These are phyloP conservation scores for Aspergillus affinis DNA, from an alignment of 495 filamentous ascomycete species.

Conservation along the genomic window DNA sequence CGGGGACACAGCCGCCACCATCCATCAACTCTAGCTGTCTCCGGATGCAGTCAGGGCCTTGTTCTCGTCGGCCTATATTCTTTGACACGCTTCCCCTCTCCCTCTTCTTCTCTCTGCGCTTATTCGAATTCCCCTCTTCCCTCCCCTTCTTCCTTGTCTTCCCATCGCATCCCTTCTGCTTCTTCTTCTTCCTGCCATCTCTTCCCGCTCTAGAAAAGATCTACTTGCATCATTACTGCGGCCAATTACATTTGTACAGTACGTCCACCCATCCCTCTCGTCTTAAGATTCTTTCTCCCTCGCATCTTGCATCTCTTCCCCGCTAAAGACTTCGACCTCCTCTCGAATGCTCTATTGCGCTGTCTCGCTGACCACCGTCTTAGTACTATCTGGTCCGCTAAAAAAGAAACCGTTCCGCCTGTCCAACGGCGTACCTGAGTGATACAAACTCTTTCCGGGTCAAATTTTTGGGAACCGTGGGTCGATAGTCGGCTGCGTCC, in stretches of 20 bases:
- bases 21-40: neutral
- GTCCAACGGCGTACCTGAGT: neutral
- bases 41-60: neutral
- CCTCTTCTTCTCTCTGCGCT: neutral
- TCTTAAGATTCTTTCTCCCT: neutral
- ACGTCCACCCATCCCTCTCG: neutral
- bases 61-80: neutral
- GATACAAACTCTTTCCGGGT: slow-evolving; percentile 10
- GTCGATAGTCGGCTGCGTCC: slow-evolving; percentile 13
- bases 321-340: neutral
- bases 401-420: neutral
- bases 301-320: neutral
- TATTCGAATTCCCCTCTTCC: neutral
- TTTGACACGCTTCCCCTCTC: slow-evolving; percentile 6
- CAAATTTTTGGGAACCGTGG: slow-evolving; percentile 23
- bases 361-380: neutral
- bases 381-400: neutral
- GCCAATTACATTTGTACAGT: neutral
- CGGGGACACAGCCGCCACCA: slow-evolving; percentile 26
- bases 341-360: neutral
- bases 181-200: too few species aligned
- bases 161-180: too few species aligned
- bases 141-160: neutral
- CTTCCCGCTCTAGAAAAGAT: neutral
- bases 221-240: neutral